These are phyloP conservation scores for Luzula sylvatica DNA, from an alignment of 176 grass and related monocot species.

Conservation along the genomic window DNA sequence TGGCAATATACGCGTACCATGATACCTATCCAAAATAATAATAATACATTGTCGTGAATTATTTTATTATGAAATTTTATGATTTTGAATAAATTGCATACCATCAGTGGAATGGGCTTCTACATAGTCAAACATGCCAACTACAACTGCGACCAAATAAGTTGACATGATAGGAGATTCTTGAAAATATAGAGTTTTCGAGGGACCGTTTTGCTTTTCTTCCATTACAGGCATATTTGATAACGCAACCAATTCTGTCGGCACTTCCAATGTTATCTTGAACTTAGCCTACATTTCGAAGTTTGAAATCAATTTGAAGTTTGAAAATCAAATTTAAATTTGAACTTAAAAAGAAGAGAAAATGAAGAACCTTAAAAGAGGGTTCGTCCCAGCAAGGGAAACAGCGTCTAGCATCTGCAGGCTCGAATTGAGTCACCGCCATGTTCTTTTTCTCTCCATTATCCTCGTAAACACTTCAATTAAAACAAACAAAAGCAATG, in stretches of 20 bases:
- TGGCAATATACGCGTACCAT: slow-evolving; percentile 80
- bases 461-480: slow-evolving; percentile 63
- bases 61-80: neutral
- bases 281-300: slow-evolving; percentile 51
- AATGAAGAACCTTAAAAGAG: slow-evolving; percentile 63
- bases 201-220: slow-evolving; percentile 65
- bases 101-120: slow-evolving; percentile 72
- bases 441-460: slow-evolving; percentile 88
- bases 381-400: slow-evolving; percentile 98
- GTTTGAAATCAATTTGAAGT: too few relatives aligned
- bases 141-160: slow-evolving; percentile 57
- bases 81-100: slow-evolving; percentile 20
- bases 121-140: slow-evolving; percentile 83
- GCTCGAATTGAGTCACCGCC: slow-evolving; percentile 88
- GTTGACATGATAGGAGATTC: slow-evolving; percentile 98
- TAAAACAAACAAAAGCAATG: neutral
- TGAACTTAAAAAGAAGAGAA: neutral
- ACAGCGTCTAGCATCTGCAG: slow-evolving; percentile 65
- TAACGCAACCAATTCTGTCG: slow-evolving; percentile 58
- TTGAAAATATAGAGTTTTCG: slow-evolving; percentile 61
- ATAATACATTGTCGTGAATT: neutral
- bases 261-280: slow-evolving; percentile 85
- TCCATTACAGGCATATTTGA: slow-evolving; percentile 92
- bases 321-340: too few relatives aligned
- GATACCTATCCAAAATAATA: slow-evolving; percentile 32